Evolutionary conservation across 495 filamentous ascomycete species (phyloP).

Genomic region (Gamarada debralockiae): DNA sequence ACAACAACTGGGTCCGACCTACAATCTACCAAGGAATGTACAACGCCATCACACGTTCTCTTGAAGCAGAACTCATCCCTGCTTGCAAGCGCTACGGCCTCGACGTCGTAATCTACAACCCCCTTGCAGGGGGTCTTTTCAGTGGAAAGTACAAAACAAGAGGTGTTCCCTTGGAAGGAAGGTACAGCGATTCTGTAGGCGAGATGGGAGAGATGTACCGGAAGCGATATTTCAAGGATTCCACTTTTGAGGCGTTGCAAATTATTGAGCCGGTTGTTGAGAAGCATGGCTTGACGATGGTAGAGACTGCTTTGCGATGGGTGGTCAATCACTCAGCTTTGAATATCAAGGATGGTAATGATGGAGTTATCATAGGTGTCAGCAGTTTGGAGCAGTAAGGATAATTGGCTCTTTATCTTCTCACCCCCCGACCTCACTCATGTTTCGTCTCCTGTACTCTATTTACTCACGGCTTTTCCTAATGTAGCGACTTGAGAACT

Average conservation of each 20-base stretch:
- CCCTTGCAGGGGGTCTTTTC: slow-evolving; percentile 78
- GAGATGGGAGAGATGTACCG: slow-evolving; percentile 64
- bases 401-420: no score
- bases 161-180: slow-evolving; percentile 63
- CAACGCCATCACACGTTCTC: slow-evolving; percentile 68
- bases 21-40: slow-evolving; percentile 55
- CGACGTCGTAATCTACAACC: slow-evolving; percentile 90
- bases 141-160: slow-evolving; percentile 74
- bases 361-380: slow-evolving; percentile 80
- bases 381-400: slow-evolving; percentile 71
- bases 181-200: slow-evolving; percentile 56
- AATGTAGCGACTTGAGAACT: no score
- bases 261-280: slow-evolving; percentile 69
- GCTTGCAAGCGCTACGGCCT: slow-evolving; percentile 81
- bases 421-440: no score
- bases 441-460: no score
- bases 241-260: slow-evolving; percentile 70
- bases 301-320: slow-evolving; percentile 86
- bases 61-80: slow-evolving; percentile 77
- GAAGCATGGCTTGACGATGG: slow-evolving; percentile 71
- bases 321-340: slow-evolving; percentile 74
- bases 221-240: slow-evolving; percentile 74
- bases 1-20: slow-evolving; percentile 70
- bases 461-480: no score
- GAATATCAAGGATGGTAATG: slow-evolving; percentile 68